These are phyloP conservation scores for Thermothielavioides terrestris DNA, from an alignment of 495 filamentous ascomycete genomes.

Conservation along the genomic window DNA sequence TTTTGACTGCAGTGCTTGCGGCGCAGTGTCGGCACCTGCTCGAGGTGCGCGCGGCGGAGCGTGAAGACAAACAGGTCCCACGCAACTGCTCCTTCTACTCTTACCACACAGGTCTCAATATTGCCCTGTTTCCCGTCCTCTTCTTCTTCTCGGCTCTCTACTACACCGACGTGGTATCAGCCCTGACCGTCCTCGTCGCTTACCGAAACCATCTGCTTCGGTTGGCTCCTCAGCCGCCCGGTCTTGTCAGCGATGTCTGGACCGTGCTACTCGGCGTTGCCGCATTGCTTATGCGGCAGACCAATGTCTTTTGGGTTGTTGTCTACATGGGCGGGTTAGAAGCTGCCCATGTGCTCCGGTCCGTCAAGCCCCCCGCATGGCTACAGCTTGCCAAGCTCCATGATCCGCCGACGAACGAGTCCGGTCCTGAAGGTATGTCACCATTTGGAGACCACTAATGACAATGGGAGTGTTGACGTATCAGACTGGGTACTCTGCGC, in stretches of 20 bases:
- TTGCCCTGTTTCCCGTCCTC: constrained; percentile 77
- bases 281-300: constrained; percentile 75
- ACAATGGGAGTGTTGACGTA: neutral
- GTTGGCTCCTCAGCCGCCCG: constrained; percentile 15
- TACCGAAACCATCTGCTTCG: constrained; percentile 54
- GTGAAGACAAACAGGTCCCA: neutral
- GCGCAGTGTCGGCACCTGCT: constrained; percentile 26
- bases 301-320: constrained; percentile 93
- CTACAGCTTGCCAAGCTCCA: constrained; percentile 32
- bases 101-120: constrained; percentile 64
- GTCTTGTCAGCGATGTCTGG: constrained; percentile 29
- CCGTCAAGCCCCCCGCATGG: constrained; percentile 22
- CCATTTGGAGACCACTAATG: too few species aligned
- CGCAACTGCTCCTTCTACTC: constrained; percentile 18
- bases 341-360: constrained; percentile 43
- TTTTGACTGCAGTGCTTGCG: constrained; percentile 28
- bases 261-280: constrained; percentile 49
- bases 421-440: constrained; percentile 48
- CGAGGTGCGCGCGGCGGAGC: constrained; percentile 14
- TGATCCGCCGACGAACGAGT: constrained; percentile 51
- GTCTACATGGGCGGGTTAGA: constrained; percentile 75
- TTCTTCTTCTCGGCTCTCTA: constrained; percentile 95
- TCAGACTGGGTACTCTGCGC: constrained; percentile 40
- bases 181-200: constrained; percentile 54
- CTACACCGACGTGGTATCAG: constrained; percentile 80